Conservation (phyloP, 2,329 filamentous ascomycete genomes). For the Plectosphaerella cucumerina region DNA sequence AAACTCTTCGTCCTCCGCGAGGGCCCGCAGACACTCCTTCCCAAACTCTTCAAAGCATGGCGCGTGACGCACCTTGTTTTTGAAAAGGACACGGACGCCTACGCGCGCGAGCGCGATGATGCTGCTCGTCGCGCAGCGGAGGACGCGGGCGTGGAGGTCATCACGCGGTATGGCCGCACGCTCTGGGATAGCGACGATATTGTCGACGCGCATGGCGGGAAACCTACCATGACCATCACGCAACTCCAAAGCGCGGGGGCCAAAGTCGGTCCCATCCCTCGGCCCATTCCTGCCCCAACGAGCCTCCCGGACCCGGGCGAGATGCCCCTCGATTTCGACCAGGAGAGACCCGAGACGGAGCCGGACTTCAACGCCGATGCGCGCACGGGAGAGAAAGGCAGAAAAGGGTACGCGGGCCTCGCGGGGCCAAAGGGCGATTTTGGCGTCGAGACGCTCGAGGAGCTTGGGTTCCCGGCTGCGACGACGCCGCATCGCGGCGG, state of each 20-base stretch:
- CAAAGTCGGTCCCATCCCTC: slow-evolving; percentile 58
- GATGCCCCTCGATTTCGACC: slow-evolving; percentile 55
- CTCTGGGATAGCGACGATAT: slow-evolving; percentile 71
- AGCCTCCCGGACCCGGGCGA: slow-evolving; percentile 62
- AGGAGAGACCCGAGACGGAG: slow-evolving; percentile 41
- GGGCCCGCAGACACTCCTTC: slow-evolving; percentile 65
- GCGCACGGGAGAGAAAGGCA: slow-evolving; percentile 38
- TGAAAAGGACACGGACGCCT: slow-evolving; percentile 74
- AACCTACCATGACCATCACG: slow-evolving; percentile 70
- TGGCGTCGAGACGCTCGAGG: slow-evolving; percentile 64
- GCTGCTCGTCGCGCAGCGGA: slow-evolving; percentile 55
- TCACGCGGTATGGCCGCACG: slow-evolving; percentile 62
- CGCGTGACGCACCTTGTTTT: slow-evolving; percentile 72
- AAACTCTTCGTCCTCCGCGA: slow-evolving; percentile 70
- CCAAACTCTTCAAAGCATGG: slow-evolving; percentile 71
- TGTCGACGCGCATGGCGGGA: slow-evolving; percentile 59
- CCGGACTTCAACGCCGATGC: slow-evolving; percentile 59
- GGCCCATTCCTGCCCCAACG: slow-evolving; percentile 56
- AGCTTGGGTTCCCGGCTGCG: slow-evolving; percentile 62
- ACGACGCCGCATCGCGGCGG: slow-evolving; percentile 67
- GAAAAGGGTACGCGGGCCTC: slow-evolving; percentile 55
- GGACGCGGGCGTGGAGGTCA: slow-evolving; percentile 62
- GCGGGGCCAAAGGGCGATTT: slow-evolving; percentile 67
- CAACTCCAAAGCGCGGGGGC: slow-evolving; percentile 61
- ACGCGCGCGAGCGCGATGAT: slow-evolving; percentile 61